Evolutionary conservation across 1,284 basidiomycete genomes (phyloP), one percentile per base, ranked within the genome.

Genomic region (Pascua guehoae): DNA sequence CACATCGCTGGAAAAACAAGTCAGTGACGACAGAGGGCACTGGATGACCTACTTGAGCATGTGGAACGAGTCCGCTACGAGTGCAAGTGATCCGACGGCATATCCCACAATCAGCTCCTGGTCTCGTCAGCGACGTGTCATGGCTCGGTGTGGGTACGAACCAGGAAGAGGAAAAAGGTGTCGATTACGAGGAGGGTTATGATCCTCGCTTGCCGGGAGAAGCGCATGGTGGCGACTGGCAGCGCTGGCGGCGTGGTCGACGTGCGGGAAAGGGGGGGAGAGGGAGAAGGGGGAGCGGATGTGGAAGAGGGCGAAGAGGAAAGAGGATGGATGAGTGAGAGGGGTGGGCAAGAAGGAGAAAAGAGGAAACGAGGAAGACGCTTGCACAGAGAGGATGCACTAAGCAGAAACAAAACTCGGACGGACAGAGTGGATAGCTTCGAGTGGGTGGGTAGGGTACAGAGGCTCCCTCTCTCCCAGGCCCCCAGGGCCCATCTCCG

Each of bases 21-120:
- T 54, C 54, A 59, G 70, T 58, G 18, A 40, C 9, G 74, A 85
- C 91, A 96, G 96, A 79, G 96, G 94, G 78, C 97, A 96, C n/a
- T 62, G 93, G 16, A 11, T 42, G n/a, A 75, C 84, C 61, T 65
- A 94, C 91, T 92, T 93, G 78, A 94, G 86, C 94, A 98, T 98
- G 80, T 98, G 95, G 79, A 98, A 98, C 63, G 88, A 90, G 79
- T 98, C 95, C 17, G 96, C 95, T 41, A 98, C 87, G 56, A 98
- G 86, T 4, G 94, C 94, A 1, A 97, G 85, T 0, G 93, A 96
- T 41, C 92, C 92, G 57, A 96, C 91, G 14, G 88, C 85, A 85
- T 95, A 95, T 47, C 94, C 93, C 87, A 74, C 58, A 49, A 74
- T 72, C 36, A 75, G 58, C 60, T 73, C 71, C 70, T 73, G 49